Conservation (phyloP, 2,329 filamentous ascomycete species). For the Aureobasidium sp. region DNA sequence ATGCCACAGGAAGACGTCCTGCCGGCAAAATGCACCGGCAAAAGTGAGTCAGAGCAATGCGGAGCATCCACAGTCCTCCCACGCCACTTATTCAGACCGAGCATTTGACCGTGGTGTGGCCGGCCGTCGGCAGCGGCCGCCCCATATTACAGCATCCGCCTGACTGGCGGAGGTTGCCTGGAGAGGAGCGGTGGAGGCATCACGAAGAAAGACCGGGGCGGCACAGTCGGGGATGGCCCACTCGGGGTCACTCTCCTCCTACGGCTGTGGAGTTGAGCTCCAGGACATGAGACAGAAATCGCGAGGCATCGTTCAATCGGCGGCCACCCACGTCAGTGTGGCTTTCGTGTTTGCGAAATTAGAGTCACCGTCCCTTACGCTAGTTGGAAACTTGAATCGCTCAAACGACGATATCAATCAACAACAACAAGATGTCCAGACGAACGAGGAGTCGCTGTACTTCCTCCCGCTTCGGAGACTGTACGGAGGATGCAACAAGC, state of each 20-base stretch:
- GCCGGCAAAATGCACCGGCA: slow-evolving; percentile 9
- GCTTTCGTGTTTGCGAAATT: neutral
- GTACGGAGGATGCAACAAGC: neutral
- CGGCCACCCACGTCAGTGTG: slow-evolving; percentile 9
- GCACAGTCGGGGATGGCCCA: neutral
- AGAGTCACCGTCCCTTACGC: neutral
- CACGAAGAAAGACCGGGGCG: neutral
- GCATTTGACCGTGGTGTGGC: neutral
- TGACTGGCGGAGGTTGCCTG: slow-evolving; percentile 1
- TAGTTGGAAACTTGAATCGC: neutral
- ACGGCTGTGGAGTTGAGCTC: neutral
- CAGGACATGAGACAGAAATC: slow-evolving; percentile 1
- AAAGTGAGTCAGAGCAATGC: slow-evolving; percentile 7
- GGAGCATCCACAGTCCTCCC: neutral
- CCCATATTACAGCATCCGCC: neutral
- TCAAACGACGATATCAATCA: slow-evolving; percentile 2
- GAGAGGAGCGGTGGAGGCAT: neutral
- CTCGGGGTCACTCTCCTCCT: neutral
- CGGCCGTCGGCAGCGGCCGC: slow-evolving; percentile 2
- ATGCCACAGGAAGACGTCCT: neutral
- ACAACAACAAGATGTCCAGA: neutral
- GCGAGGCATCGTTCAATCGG: neutral
- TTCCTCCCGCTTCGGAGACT: neutral
- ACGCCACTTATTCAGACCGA: slow-evolving; percentile 6
- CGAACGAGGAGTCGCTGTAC: neutral